phyloP scores from a whole-genome alignment of 805 yeast species.

The Candida manassasensis region DNA sequence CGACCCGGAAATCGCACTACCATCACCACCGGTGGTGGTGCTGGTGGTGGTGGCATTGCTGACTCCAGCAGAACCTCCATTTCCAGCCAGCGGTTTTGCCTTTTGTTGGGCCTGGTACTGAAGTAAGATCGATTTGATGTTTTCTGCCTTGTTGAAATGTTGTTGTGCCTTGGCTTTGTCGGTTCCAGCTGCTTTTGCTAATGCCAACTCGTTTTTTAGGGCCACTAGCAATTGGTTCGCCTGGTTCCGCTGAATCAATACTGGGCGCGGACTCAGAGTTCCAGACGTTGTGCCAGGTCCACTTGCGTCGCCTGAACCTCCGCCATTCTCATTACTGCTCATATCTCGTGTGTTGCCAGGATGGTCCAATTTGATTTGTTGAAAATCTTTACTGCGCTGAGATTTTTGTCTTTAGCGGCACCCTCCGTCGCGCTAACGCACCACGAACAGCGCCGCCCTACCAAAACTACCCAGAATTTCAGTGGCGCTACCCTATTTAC shows the following conservation, averaged over 20 bases:
- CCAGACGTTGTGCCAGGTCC: slow-evolving; percentile 2
- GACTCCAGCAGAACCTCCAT: background rate
- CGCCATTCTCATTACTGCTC: slow-evolving; percentile 3
- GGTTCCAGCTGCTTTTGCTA: slow-evolving; percentile 59
- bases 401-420: no score
- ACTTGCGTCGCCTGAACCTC: background rate
- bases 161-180: slow-evolving; percentile 60
- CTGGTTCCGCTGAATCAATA: slow-evolving; percentile 43
- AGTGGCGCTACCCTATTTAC: no score
- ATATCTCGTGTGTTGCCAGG: no score
- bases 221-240: slow-evolving; percentile 58
- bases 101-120: slow-evolving; percentile 47
- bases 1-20: slow-evolving; percentile 1
- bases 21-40: slow-evolving; percentile 8
- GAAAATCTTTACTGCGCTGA: no score
- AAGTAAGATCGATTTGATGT: slow-evolving; percentile 54
- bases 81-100: slow-evolving; percentile 14
- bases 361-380: no score
- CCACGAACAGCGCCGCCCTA: no score
- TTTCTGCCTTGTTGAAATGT: slow-evolving; percentile 56
- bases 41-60: slow-evolving; percentile 11
- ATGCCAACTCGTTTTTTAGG: slow-evolving; percentile 51
- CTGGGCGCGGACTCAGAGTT: slow-evolving; percentile 14
- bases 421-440: no score
- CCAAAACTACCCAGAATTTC: no score